Conservation (phyloP, 192 early-diverging fungal genomes). For the Backusella tarrabulga region DNA sequence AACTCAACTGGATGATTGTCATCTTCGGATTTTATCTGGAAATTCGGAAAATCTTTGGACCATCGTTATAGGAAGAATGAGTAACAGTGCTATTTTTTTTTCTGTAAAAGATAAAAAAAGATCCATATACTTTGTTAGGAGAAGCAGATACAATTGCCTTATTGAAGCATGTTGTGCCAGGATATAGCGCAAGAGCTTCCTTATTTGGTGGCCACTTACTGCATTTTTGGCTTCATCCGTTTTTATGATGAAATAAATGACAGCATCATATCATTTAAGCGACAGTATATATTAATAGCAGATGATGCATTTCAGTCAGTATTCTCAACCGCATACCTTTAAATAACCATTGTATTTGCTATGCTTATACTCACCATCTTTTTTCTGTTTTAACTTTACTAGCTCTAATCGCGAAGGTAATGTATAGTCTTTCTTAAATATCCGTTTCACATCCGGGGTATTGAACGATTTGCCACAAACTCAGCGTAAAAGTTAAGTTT, state of each 20-base stretch:
- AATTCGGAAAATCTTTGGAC: neutral
- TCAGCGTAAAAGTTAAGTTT: neutral
- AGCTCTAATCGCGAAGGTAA: slow-evolving; percentile 43
- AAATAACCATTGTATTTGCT: neutral
- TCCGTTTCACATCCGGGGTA: slow-evolving; percentile 51
- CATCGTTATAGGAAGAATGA: neutral
- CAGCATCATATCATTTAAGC: neutral
- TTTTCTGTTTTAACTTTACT: slow-evolving; percentile 21
- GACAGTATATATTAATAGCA: neutral
- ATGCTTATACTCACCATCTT: too few relatives aligned
- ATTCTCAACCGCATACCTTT: slow-evolving; percentile 50
- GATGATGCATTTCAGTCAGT: slow-evolving; percentile 48
- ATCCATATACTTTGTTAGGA: slow-evolving; percentile 44
- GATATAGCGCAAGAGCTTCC: slow-evolving; percentile 50
- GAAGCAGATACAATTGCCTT: slow-evolving; percentile 45
- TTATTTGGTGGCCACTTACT: slow-evolving; percentile 38
- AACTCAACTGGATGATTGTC: slow-evolving; percentile 28
- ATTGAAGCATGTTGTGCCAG: slow-evolving; percentile 58
- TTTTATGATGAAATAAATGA: too few relatives aligned
- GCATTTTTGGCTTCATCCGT: slow-evolving; percentile 28
- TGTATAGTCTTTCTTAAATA: slow-evolving; percentile 43
- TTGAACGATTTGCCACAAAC: slow-evolving; percentile 47
- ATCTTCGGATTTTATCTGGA: slow-evolving; percentile 37
- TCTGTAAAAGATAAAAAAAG: neutral
- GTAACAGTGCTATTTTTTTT: neutral